phyloP scores from a whole-genome alignment of 179 eudicot species.

The Carnegiea gigantea region DNA sequence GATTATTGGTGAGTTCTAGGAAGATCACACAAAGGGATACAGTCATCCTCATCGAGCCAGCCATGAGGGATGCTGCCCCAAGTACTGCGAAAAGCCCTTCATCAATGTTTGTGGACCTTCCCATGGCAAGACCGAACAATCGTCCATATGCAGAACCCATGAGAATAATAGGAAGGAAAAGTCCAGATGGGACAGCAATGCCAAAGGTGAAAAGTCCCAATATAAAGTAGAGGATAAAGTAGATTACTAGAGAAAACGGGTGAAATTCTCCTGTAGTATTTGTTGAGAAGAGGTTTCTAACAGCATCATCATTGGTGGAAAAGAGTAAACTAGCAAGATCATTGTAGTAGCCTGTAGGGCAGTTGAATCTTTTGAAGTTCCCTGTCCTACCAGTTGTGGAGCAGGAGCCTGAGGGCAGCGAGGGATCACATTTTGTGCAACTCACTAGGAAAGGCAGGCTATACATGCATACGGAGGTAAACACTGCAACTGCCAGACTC shows the following conservation, averaged over 20 bases:
- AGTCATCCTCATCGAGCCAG: conserved; percentile 98
- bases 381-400: conserved; percentile 71
- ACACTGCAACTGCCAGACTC: conserved; percentile 62
- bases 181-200: conserved; percentile 96
- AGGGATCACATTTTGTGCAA: conserved; percentile 72
- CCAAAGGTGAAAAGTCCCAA: conserved; percentile 85
- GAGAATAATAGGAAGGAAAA: conserved; percentile 88
- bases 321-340: conserved; percentile 91
- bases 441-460: conserved; percentile 79
- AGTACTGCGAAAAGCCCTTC: conserved; percentile 86
- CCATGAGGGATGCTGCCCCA: conserved; percentile 95
- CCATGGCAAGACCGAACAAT: conserved; percentile 74
- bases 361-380: conserved; percentile 91
- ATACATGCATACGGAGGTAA: conserved; percentile 80
- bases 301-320: conserved; percentile 87
- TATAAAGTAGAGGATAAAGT: conserved; percentile 65
- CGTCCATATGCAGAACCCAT: conserved; percentile 95
- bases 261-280: conserved; percentile 64
- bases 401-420: conserved; percentile 42
- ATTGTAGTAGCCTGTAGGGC: conserved; percentile 83
- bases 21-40: conserved; percentile 90
- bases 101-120: conserved; percentile 67
- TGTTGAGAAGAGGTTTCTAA: conserved; percentile 76
- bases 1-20: conserved; percentile 89
- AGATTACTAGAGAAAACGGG: conserved; percentile 50